Base-by-base conservation (phyloP, 1,284 basidiomycete species). In the Sanguinoderma infundibulare region DNA sequence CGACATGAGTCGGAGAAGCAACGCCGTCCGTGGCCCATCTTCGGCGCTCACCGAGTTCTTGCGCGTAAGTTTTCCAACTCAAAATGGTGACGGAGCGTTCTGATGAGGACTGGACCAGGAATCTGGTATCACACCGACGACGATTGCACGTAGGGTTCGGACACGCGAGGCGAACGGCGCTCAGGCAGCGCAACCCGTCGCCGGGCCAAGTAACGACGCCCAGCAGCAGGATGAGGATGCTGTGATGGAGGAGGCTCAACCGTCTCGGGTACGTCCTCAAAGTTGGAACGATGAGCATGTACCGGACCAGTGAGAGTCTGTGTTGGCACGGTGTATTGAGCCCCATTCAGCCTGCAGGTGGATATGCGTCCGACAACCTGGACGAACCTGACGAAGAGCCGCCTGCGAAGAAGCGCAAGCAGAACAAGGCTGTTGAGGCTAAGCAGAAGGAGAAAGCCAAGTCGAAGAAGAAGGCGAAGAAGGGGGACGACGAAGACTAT, bases 41-140 rank as follows among this genome's bases (percentile, higher is more conserved):
- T 96, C 94, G 49, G 96, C 96, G 0, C 78, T 98, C 12, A 98
- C 96, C 28, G 94, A 95, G 66, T 98, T 96, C 73, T 81, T 98
- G 20, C 87, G 88, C 68, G 95, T 95, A 65, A 62, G 86, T 79
- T 46, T 53, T 15, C 28, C 53, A 12, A 32, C 6, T 22, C 5
- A 51, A 44, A 42, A 20, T 59, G 24, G 7, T 40, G 24, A 1
- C 34, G 15, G 40, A 28, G 10, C 14, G 15, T 17, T 9, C 34
- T 47, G 28, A 28, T 26, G 30, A 51, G n/a, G 12, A 26, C 3
- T 51, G n/a, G 15, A 32, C 28, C 57, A 94, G 92, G 90, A 91
- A 72, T 83, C 88, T 60, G 92, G 93, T 7, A 96, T 96, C 66
- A 92, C 87, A 3, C 82, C 87, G 4, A 82, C 84, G 0, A 86